Percentiles rank a stretch among this genome's conserved stretches.
These are phyloP conservation scores for Plasmodium vinckei DNA, from an alignment of 169 alveolate species.

Conservation along the genomic window DNA sequence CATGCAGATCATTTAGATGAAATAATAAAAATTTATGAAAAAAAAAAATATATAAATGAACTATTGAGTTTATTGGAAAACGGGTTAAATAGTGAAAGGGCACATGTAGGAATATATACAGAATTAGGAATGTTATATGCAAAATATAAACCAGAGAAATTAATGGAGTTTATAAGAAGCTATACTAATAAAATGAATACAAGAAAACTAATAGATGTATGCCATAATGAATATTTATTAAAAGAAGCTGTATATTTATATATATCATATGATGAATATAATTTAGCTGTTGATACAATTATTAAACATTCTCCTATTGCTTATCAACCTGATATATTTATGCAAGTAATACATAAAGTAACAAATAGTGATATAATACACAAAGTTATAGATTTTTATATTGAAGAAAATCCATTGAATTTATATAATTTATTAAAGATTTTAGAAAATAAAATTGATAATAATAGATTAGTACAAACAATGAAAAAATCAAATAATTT, in stretches of 20 bases:
- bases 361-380: constrained; percentile 96
- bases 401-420: constrained; percentile 98
- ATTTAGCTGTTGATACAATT: constrained; percentile 94
- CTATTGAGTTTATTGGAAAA: constrained; percentile 79
- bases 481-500: constrained; percentile 87
- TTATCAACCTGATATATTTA: constrained; percentile 87
- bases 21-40: constrained; percentile 82
- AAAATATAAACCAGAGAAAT: constrained; percentile 97
- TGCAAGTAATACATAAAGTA: constrained; percentile 78
- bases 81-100: constrained; percentile 85
- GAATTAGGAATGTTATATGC: constrained; percentile 99
- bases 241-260: constrained; percentile 97
- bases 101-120: constrained; percentile 94
- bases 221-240: constrained; percentile 93
- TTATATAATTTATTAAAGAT: constrained; percentile 92
- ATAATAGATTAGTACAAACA: constrained; percentile 94
- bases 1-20: constrained; percentile 99
- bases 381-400: constrained; percentile 98
- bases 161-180: constrained; percentile 86
- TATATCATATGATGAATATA: constrained; percentile 97
- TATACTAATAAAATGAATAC: constrained; percentile 77
- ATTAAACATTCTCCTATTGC: constrained; percentile 89
- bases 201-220: constrained; percentile 78
- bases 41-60: constrained; percentile 79
- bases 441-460: constrained; percentile 92